Evolutionary conservation across 108 stramenopile species (phyloP).

Genomic region (Nitzschia palea): DNA sequence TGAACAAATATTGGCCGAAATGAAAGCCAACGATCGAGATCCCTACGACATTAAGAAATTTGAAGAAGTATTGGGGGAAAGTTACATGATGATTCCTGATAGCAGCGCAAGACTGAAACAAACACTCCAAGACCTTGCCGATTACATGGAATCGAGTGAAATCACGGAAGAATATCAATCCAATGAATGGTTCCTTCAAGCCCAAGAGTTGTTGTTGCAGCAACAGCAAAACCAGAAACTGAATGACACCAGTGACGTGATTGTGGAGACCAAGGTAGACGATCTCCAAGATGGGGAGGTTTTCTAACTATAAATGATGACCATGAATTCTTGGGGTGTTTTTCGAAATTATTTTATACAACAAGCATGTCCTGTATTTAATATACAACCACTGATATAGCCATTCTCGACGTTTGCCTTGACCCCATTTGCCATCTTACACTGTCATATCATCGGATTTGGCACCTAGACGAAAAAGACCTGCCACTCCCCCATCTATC

Average conservation of each 20-base stretch:
- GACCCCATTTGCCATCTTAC: too few relatives aligned
- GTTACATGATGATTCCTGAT: constrained; percentile 86
- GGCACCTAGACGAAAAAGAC: constrained; percentile 28
- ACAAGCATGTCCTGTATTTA: neutral
- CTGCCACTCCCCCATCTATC: constrained; percentile 27
- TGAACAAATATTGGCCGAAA: constrained; percentile 61
- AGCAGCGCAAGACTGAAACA: constrained; percentile 55
- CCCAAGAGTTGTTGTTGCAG: constrained; percentile 16
- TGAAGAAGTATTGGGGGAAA: constrained; percentile 76
- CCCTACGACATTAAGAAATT: constrained; percentile 86
- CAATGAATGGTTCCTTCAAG: constrained; percentile 32
- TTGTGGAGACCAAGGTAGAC: constrained; percentile 35
- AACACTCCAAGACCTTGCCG: constrained; percentile 57
- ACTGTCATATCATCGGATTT: constrained; percentile 6
- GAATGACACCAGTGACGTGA: neutral
- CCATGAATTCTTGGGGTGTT: neutral
- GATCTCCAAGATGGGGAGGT: constrained; percentile 40
- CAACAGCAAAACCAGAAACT: neutral
- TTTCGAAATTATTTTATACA: neutral
- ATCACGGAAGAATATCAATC: neutral
- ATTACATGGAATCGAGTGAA: constrained; percentile 28
- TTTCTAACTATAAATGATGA: constrained; percentile 25
- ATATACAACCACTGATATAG: too few relatives aligned
- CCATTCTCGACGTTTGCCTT: too few relatives aligned
- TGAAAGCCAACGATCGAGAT: constrained; percentile 68